Evolutionary conservation across 129 eudicot genomes (phyloP), one percentile per base, ranked within the genome.

Genomic region (Smallanthus sonchifolius): DNA sequence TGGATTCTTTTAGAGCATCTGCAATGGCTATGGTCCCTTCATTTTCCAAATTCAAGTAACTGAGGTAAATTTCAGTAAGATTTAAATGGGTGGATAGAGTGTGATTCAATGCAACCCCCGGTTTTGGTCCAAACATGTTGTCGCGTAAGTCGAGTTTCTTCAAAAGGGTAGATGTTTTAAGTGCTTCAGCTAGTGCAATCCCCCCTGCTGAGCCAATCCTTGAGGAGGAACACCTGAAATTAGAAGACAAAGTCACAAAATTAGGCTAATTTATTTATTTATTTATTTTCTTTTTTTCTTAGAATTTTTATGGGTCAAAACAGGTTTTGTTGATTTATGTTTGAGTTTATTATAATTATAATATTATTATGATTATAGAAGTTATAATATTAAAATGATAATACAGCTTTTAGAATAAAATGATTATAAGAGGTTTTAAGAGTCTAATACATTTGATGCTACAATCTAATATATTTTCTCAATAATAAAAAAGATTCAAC

Each of bases 191-290:
- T 70, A 92, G 74, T 36, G 86, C 86, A 75, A 78, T 35, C 2
- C 97, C 97, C 7, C 97, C 97, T 42, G 34, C 88, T 1, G 92
- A 83, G 45, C 83, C 96, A 14, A 92, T 84, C 51, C 97, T 72
- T 55, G 97, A 68, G 10, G 92, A 92, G 28, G 97, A 92, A 81
- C 92, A 92, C 54, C 96, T 83, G 75, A 87, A 88, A 77, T 86
- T 42, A 24, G 28, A 57, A 59, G 15, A 55, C 6, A 20, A 55
- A 55, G 7, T 4, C 6, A 55, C 6, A 20, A 55, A 55, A 19
- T 4, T 19, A 7, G 14, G 3, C 19, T 56, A 2, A 4, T 10
- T 9, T 24, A 11, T 0, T 56, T 55, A 2, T 20, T 19, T 57
- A 3, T 3, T 3, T 10, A 32, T 1, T 28, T 28, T 55, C 11